A percentile compares a stretch with the other conserved stretches of the same genome.
phyloP scores from a whole-genome alignment of 345 rosid species.

The Brassica incana region DNA sequence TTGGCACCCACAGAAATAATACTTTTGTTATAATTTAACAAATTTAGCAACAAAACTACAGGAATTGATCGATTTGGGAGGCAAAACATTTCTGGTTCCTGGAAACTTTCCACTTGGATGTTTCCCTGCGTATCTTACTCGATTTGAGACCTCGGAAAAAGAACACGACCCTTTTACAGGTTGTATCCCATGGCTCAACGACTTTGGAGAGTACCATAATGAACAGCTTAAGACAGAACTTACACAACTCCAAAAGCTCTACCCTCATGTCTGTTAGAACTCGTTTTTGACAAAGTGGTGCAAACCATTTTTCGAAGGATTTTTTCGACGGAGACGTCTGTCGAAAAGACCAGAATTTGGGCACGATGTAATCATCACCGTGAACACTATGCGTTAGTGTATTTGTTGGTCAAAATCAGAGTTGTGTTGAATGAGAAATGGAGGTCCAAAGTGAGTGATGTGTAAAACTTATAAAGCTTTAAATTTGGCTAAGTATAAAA shows the following conservation, averaged over 20 bases:
- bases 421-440: too few species aligned
- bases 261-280: conserved; percentile 31
- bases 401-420: too few species aligned
- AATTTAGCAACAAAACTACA: conserved; percentile 16
- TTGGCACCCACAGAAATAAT: not conserved
- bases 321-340: too few species aligned
- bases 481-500: too few species aligned
- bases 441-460: too few species aligned
- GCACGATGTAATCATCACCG: too few species aligned
- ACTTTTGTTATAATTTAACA: not conserved
- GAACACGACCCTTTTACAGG: conserved; percentile 45
- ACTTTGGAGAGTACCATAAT: conserved; percentile 44
- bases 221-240: conserved; percentile 40
- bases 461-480: too few species aligned
- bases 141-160: conserved; percentile 19
- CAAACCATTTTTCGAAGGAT: too few species aligned
- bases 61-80: conserved; percentile 49
- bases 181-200: conserved; percentile 47
- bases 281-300: too few species aligned
- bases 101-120: conserved; percentile 53
- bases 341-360: too few species aligned
- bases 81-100: conserved; percentile 46
- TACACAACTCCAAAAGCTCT: conserved; percentile 15
- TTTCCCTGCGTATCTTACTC: conserved; percentile 32
- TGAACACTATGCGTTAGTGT: too few species aligned